Evolutionary conservation across 495 filamentous ascomycete species (phyloP), one percentile per base, ranked within the genome.

Genomic region (Neurospora sublineolata): DNA sequence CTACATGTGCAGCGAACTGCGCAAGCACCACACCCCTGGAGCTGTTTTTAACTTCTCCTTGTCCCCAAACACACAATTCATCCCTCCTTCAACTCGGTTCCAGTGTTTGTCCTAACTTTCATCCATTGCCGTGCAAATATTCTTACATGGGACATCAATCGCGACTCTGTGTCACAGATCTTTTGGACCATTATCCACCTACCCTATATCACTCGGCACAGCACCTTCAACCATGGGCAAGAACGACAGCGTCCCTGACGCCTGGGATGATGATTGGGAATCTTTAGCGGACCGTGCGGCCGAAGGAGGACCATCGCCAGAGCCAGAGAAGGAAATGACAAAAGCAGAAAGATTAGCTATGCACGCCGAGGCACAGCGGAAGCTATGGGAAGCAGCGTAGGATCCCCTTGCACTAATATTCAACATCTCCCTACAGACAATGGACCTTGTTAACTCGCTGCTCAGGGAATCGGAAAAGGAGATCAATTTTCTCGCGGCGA

Each of bases 251-350:
- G 80, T 89, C 71, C 90, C 92, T 38, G 89, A 97, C 78, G 93
- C 92, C 67, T 97, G 94, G 94, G 94, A 85, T 71, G 93, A 94
- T 74, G 92, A 97, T 76, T 97, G 93, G 93, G 91, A 94, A 78
- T 82, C 81, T 6, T 84, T 91, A 77, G 92, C 91, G 42, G 92
- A 97, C 77, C 77, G 80, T 60, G 76, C 75, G 68, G 75, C 81
- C 30, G 79, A 87, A 80, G 81, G 82, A 74, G 75, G 84, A 70
- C 80, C 78, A 18, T 84, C 74, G 33, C 79, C 80, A 70, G 76
- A 85, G 72, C 80, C 79, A 18, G 84, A 75, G 86, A 87, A 78
- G 72, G 71, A 76, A 33, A 69, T 91, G 71, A 88, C 90, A 73
- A 92, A 90, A 79, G 89, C 90, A 30, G 90, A 97, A 80, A 89